Evolutionary conservation across 164 flowering plant genomes (phyloP).

Genomic region (Piper betle): DNA sequence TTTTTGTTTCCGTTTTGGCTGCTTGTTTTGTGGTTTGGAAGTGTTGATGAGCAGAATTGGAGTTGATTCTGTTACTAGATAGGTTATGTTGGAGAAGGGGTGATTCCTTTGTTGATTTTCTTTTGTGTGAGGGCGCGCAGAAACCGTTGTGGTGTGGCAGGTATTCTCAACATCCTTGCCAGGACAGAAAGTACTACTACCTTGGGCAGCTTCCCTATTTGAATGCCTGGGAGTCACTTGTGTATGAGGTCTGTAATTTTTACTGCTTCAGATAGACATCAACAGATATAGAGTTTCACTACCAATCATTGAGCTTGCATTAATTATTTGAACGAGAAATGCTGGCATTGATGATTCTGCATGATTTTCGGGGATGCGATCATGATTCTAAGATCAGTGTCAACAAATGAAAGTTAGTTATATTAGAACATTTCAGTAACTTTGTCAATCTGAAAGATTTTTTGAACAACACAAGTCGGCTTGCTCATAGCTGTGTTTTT

Average conservation of each 20-base stretch:
- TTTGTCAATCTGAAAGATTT: too few relatives aligned
- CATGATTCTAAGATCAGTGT: too few relatives aligned
- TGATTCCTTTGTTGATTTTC: not conserved
- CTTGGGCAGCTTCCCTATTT: slow-evolving; percentile 92
- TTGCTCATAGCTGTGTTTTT: too few relatives aligned
- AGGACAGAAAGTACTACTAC: slow-evolving; percentile 57
- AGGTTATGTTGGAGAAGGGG: not conserved
- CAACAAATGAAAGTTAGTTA: too few relatives aligned
- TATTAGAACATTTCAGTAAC: too few relatives aligned
- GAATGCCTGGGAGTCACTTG: slow-evolving; percentile 37
- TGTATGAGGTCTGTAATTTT: slow-evolving; percentile 50
- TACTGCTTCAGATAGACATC: too few relatives aligned
- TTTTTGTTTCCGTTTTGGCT: not conserved
- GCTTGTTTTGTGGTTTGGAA: slow-evolving; percentile 4
- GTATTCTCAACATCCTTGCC: slow-evolving; percentile 31
- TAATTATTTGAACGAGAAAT: too few relatives aligned
- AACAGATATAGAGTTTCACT: not conserved
- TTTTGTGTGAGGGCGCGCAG: slow-evolving; percentile 22
- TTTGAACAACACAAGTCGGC: too few relatives aligned
- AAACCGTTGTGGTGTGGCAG: slow-evolving; percentile 80
- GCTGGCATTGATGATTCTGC: too few relatives aligned
- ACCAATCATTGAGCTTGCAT: too few relatives aligned
- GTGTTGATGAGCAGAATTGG: not conserved
- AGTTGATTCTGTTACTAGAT: not conserved
- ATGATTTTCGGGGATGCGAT: too few relatives aligned